Percentiles rank a stretch among this genome's conserved stretches.
Conservation (phyloP, 768 basidiomycete genomes). For the Porphyrellus cyaneotinctus region DNA sequence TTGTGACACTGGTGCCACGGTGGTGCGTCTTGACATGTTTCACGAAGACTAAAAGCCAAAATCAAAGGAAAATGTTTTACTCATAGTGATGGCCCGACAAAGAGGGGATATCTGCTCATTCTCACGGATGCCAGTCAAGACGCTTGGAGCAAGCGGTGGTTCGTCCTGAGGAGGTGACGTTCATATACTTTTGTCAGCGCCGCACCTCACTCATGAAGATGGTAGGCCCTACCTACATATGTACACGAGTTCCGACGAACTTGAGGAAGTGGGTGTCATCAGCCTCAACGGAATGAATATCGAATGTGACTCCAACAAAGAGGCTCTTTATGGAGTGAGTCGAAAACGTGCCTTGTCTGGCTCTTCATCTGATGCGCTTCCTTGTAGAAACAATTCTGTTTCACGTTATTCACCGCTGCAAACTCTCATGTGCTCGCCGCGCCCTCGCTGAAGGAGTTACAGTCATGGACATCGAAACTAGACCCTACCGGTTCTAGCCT, state of each 20-base stretch:
- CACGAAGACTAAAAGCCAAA: not conserved
- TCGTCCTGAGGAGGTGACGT: conserved; percentile 75
- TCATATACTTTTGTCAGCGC: not conserved
- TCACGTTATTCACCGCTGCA: conserved; percentile 87
- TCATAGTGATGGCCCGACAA: conserved; percentile 72
- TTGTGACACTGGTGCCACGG: conserved; percentile 68
- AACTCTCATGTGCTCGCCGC: conserved; percentile 91
- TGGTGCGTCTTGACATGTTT: conserved; percentile 44
- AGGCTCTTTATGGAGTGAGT: conserved; percentile 78
- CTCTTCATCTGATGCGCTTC: conserved; percentile 4
- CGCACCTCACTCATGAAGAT: conserved; percentile 2
- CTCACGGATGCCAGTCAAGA: conserved; percentile 78
- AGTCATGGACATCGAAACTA: conserved; percentile 79
- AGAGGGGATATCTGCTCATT: conserved; percentile 79
- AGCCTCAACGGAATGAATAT: conserved; percentile 83
- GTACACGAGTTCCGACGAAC: conserved; percentile 78
- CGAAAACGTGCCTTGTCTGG: not conserved
- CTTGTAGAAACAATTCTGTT: conserved; percentile 73
- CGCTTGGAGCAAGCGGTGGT: conserved; percentile 81
- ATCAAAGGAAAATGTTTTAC: not conserved
- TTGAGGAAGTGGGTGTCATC: conserved; percentile 79
- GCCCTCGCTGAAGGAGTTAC: conserved; percentile 74
- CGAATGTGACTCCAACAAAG: conserved; percentile 83
- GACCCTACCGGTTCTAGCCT: conserved; percentile 72
- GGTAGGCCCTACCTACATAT: conserved; percentile 85